phyloP scores from a whole-genome alignment of 352 stramenopile genomes.

The Phytophthora brassicae region DNA sequence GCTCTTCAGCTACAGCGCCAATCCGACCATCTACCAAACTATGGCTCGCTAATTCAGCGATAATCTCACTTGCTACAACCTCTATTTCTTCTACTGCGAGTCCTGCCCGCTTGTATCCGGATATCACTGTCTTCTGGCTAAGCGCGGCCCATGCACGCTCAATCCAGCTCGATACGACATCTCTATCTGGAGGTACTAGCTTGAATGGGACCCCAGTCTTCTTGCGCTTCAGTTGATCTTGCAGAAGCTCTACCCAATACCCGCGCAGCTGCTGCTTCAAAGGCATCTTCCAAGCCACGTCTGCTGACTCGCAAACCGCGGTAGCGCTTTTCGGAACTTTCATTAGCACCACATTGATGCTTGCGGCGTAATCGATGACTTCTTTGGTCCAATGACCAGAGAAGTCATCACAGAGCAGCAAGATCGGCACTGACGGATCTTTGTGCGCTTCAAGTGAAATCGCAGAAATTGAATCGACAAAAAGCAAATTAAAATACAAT shows the following conservation, averaged over 20 bases:
- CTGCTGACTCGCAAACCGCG: not conserved
- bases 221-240: not conserved
- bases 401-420: constrained; percentile 2
- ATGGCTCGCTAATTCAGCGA: no score
- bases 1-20: no score
- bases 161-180: not conserved
- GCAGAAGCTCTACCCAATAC: not conserved
- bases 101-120: not conserved
- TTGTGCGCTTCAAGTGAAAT: constrained; percentile 1
- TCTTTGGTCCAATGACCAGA: no score
- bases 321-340: not conserved
- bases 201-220: not conserved
- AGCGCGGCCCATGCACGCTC: not conserved
- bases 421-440: not conserved
- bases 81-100: constrained; percentile 1
- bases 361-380: not conserved
- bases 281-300: not conserved
- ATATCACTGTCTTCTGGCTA: not conserved
- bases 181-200: not conserved
- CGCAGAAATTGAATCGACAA: constrained; percentile 7
- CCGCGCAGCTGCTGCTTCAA: not conserved
- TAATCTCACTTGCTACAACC: no score
- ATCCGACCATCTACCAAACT: no score
- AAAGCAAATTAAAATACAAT: constrained; percentile 1
- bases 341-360: not conserved